Evolutionary conservation across 257 asterid genomes (phyloP), one percentile per base, ranked within the genome.

Genomic region (Echites panduratus): DNA sequence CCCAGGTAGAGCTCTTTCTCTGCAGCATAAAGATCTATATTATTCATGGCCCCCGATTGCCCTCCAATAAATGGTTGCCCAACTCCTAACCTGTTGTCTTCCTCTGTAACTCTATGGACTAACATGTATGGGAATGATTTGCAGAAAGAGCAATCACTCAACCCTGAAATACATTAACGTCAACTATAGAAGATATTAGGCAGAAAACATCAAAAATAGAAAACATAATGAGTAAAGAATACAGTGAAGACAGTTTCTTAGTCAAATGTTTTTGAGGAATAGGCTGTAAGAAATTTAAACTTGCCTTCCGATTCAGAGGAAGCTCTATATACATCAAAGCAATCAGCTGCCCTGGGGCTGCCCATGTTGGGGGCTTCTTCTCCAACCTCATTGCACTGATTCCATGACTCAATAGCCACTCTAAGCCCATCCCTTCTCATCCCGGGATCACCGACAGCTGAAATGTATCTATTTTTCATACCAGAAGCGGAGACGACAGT

Each of bases 331-430:
- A 86, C 76, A 70, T 92, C 98, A 73, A 85, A 90, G 82, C 96
- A 92, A 76, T 92, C 98, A 29, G 96, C 98, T 43, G 85, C 83
- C 75, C 94, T 83, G 40, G 98, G 98, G 73, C 96, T 90, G 44
- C 98, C 98, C 98, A 90, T 87, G 24, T 82, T 63, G 0, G 94
- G 96, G 48, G 87, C 84, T 82, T 92, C 96, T 81, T 92, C 90
- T 66, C 96, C 96, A 71, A 88, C 96, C 66, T 90, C 96, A 85
- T 90, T 90, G 77, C 96, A 92, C 40, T 92, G 98, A 68, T 92
- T 92, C 92, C 96, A 92, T n/a, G 96, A 74, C 84, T 92, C 98
- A 61, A 92, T 92, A 9, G 97, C 96, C 75, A 90, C 50, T 76
- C 98, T 90, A 26, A 90, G 58, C 5, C 85, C 82, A 47, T 92